These are phyloP conservation scores for Stylosanthes scabra DNA, from an alignment of 331 rosid species.

Conservation along the genomic window DNA sequence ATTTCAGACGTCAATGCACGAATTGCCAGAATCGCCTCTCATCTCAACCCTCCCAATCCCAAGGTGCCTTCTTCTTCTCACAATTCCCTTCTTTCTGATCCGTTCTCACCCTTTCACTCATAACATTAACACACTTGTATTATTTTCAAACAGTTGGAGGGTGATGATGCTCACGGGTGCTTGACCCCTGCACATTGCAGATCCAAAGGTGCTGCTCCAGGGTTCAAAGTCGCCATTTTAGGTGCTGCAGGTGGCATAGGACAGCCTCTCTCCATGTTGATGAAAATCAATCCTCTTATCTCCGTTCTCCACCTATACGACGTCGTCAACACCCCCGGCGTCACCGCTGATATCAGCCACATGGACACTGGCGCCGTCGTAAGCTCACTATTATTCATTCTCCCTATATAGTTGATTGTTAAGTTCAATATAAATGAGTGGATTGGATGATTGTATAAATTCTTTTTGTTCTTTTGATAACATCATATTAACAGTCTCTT, in stretches of 20 bases:
- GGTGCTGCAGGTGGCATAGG: conserved; percentile 98
- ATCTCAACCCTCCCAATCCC: conserved; percentile 59
- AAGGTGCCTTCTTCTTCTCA: conserved; percentile 50
- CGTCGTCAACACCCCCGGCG: conserved; percentile 90
- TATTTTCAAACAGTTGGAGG: conserved; percentile 52
- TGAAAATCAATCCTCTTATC: conserved; percentile 91
- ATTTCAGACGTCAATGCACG: conserved; percentile 58
- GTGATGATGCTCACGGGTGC: conserved; percentile 21
- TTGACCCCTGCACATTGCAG: conserved; percentile 61
- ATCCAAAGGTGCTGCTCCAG: conserved; percentile 76
- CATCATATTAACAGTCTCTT: background rate
- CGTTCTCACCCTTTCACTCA: background rate
- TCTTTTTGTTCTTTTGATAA: no score
- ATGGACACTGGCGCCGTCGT: conserved; percentile 98
- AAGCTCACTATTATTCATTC: conserved; percentile 2
- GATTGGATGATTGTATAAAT: no score
- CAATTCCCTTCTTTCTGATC: background rate
- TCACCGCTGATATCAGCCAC: conserved; percentile 90
- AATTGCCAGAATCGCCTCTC: conserved; percentile 68
- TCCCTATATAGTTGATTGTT: no score
- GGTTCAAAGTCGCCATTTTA: conserved; percentile 73
- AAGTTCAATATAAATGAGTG: no score
- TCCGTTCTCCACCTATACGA: conserved; percentile 92
- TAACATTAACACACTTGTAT: background rate
- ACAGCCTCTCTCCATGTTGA: conserved; percentile 85